phyloP scores from a whole-genome alignment of 2,329 filamentous ascomycete species.

The Clarireedia monteithiana region DNA sequence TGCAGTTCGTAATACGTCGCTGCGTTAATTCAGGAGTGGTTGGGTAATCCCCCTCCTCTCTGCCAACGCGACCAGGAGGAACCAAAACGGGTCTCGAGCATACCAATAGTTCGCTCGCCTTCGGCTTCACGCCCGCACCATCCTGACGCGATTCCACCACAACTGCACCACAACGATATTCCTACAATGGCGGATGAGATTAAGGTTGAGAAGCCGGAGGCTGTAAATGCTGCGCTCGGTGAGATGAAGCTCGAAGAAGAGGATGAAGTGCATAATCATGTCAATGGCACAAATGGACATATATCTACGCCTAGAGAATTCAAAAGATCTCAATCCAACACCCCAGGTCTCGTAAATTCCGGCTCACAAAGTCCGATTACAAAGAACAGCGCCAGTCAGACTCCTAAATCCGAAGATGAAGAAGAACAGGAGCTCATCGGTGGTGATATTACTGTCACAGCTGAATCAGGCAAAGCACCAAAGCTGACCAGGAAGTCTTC shows the following conservation, averaged over 20 bases:
- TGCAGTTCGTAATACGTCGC: not conserved
- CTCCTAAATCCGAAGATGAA: constrained; percentile 31
- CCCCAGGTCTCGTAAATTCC: constrained; percentile 19
- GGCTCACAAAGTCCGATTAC: constrained; percentile 22
- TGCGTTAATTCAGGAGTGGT: not conserved
- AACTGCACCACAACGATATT: not conserved
- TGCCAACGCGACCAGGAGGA: not conserved
- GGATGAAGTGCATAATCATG: constrained; percentile 13
- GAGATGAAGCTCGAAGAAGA: constrained; percentile 29
- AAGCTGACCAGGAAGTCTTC: constrained; percentile 68
- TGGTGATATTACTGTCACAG: constrained; percentile 54
- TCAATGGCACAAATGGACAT: constrained; percentile 21
- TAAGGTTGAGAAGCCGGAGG: constrained; percentile 21
- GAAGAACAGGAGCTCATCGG: constrained; percentile 42
- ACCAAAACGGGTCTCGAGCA: constrained; percentile 2
- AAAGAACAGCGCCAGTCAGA: constrained; percentile 19
- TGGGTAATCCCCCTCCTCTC: not conserved
- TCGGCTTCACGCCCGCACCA: constrained; percentile 6
- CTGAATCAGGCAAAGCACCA: constrained; percentile 57
- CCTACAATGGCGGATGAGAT: constrained; percentile 27
- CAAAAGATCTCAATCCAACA: constrained; percentile 22
- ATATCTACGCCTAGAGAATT: constrained; percentile 12
- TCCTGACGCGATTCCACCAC: constrained; percentile 2
- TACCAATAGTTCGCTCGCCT: constrained; percentile 1
- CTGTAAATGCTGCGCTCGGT: constrained; percentile 26